phyloP scores from a whole-genome alignment of 371 early-diverging fungal genomes.

The Mortierella sp. region DNA sequence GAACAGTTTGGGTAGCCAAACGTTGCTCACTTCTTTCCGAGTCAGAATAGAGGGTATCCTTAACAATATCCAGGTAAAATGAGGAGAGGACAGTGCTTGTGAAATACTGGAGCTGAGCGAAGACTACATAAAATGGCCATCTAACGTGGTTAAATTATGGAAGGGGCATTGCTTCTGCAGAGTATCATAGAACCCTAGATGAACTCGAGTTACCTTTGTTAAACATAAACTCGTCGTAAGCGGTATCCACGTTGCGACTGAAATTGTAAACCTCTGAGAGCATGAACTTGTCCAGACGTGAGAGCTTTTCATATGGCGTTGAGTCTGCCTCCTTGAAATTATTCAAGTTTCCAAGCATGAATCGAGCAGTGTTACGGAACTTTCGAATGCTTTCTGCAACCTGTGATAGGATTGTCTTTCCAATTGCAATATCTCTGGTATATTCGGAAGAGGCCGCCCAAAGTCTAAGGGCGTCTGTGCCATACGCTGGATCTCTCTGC shows the following conservation, averaged over 20 bases:
- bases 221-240: conserved; percentile 73
- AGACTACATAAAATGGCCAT: conserved; percentile 49
- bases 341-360: conserved; percentile 83
- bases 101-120: conserved; percentile 74
- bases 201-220: conserved; percentile 64
- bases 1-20: conserved; percentile 74
- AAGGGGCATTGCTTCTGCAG: not conserved
- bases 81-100: conserved; percentile 77
- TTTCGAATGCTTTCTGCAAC: conserved; percentile 79
- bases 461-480: conserved; percentile 84
- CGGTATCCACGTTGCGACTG: conserved; percentile 61
- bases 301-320: conserved; percentile 65
- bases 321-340: conserved; percentile 64
- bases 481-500: conserved; percentile 81
- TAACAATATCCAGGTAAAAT: conserved; percentile 86
- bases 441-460: conserved; percentile 91
- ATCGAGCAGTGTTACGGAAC: conserved; percentile 82
- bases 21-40: conserved; percentile 55
- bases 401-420: conserved; percentile 71
- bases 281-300: conserved; percentile 77
- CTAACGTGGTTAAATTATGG: not conserved
- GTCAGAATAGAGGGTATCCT: conserved; percentile 85
- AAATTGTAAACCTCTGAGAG: conserved; percentile 73
- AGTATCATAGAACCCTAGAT: not conserved
- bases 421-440: conserved; percentile 81